Evolutionary conservation across 2,329 filamentous ascomycete genomes (phyloP).

Genomic region (Nigrospora oryzae): DNA sequence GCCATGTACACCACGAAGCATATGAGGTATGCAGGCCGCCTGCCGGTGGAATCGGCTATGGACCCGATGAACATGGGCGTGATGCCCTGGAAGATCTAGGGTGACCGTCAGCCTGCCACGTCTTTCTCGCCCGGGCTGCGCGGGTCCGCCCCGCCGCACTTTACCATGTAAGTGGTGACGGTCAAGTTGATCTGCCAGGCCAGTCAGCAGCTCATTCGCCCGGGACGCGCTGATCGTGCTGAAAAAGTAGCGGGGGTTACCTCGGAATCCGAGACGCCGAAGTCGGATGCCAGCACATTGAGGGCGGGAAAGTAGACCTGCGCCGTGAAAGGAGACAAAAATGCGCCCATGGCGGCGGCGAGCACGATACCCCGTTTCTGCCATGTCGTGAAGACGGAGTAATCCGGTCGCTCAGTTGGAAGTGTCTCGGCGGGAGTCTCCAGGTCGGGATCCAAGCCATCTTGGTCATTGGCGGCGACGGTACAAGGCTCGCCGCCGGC

Average conservation of each 20-base stretch:
- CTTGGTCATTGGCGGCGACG: neutral
- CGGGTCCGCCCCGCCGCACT: neutral
- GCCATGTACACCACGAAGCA: slow-evolving; percentile 35
- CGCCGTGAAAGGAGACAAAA: slow-evolving; percentile 22
- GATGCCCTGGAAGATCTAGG: slow-evolving; percentile 28
- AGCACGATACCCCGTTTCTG: slow-evolving; percentile 21
- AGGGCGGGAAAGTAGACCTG: slow-evolving; percentile 38
- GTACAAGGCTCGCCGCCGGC: neutral
- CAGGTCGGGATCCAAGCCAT: neutral
- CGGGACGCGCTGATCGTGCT: no score
- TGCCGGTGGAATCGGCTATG: slow-evolving; percentile 37
- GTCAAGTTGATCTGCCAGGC: slow-evolving; percentile 23
- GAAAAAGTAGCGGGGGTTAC: neutral
- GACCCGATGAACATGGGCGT: slow-evolving; percentile 41
- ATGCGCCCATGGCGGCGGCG: slow-evolving; percentile 17
- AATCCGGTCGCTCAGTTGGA: slow-evolving; percentile 3
- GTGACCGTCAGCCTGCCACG: neutral
- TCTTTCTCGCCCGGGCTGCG: no score
- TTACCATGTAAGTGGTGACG: slow-evolving; percentile 24
- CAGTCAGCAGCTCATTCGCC: neutral
- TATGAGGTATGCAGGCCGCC: slow-evolving; percentile 37
- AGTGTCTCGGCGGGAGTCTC: slow-evolving; percentile 1
- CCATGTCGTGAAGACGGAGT: slow-evolving; percentile 14
- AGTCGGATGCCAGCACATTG: slow-evolving; percentile 26
- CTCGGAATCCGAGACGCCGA: slow-evolving; percentile 21